Percentiles rank a stretch among this genome's conserved stretches.
Evolutionary conservation across 768 basidiomycete genomes (phyloP).

Genomic region (Collybia nuda): DNA sequence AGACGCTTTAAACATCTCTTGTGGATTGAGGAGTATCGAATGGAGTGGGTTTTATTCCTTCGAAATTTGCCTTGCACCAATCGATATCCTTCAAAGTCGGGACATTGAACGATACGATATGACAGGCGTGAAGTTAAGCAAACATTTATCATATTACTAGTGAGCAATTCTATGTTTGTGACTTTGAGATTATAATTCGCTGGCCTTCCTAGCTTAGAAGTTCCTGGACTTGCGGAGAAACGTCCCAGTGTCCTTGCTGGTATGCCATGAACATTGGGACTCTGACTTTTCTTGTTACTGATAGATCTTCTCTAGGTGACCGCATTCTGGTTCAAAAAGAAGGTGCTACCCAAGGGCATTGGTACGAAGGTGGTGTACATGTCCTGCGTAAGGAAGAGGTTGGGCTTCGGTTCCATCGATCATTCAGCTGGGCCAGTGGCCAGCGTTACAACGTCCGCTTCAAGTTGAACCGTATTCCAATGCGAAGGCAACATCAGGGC

Average conservation of each 20-base stretch:
- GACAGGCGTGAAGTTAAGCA: slow-evolving; percentile 26
- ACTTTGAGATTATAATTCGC: background rate
- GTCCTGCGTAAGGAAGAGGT: slow-evolving; percentile 47
- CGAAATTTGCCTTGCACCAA: background rate
- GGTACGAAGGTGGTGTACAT: slow-evolving; percentile 62
- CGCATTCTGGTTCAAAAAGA: slow-evolving; percentile 45
- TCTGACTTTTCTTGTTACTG: background rate
- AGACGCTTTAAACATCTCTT: slow-evolving; percentile 50
- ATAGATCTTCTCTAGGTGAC: slow-evolving; percentile 39
- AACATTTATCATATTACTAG: slow-evolving; percentile 32
- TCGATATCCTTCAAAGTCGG: slow-evolving; percentile 20
- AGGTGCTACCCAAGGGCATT: slow-evolving; percentile 37
- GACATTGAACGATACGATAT: slow-evolving; percentile 41
- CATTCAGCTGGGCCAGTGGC: slow-evolving; percentile 37
- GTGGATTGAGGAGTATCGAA: slow-evolving; percentile 36
- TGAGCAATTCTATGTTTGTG: slow-evolving; percentile 19
- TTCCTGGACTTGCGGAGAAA: slow-evolving; percentile 57
- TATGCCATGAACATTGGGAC: slow-evolving; percentile 24
- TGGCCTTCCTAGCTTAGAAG: slow-evolving; percentile 24
- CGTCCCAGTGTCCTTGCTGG: slow-evolving; percentile 59
- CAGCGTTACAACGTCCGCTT: slow-evolving; percentile 52
- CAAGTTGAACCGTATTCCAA: slow-evolving; percentile 52
- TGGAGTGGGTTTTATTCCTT: slow-evolving; percentile 20
- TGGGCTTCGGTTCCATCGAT: slow-evolving; percentile 43
- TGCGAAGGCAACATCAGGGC: slow-evolving; percentile 62